Conservation (phyloP, 2,329 filamentous ascomycete genomes). For the Sporothrix variecibatus region DNA sequence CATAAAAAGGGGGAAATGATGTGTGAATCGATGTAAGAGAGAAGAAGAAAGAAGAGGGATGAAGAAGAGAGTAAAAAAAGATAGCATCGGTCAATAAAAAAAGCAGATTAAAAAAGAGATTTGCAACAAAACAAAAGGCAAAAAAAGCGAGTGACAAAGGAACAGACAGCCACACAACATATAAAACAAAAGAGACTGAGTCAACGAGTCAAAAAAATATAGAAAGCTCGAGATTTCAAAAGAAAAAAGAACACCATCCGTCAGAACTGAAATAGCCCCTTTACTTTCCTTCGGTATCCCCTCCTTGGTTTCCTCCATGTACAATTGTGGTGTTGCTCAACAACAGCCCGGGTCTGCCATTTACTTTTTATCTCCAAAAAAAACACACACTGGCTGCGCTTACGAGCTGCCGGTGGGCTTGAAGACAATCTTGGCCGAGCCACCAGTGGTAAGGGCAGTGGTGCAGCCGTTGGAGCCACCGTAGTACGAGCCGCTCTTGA, state of each 20-base stretch:
- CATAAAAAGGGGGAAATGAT: not conserved
- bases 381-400: not conserved
- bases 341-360: not conserved
- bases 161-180: slow-evolving; percentile 6
- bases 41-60: not conserved
- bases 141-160: not conserved
- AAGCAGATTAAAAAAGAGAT: slow-evolving; percentile 3
- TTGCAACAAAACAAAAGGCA: not conserved
- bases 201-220: not conserved
- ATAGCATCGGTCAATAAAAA: slow-evolving; percentile 12
- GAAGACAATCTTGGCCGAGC: slow-evolving; percentile 27
- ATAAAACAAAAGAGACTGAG: not conserved
- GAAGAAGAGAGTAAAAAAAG: slow-evolving; percentile 1
- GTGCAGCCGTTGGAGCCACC: slow-evolving; percentile 71
- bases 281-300: not conserved
- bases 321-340: not conserved
- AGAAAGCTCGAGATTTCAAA: not conserved
- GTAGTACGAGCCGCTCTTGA: slow-evolving; percentile 63
- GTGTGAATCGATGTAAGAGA: not conserved
- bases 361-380: not conserved
- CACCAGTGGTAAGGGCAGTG: slow-evolving; percentile 27
- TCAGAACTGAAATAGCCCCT: not conserved
- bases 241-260: not conserved
- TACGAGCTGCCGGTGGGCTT: slow-evolving; percentile 26
- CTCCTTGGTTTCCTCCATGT: not conserved